Base-by-base conservation (phyloP, 2,329 filamentous ascomycete species). In the Alternaria atra region DNA sequence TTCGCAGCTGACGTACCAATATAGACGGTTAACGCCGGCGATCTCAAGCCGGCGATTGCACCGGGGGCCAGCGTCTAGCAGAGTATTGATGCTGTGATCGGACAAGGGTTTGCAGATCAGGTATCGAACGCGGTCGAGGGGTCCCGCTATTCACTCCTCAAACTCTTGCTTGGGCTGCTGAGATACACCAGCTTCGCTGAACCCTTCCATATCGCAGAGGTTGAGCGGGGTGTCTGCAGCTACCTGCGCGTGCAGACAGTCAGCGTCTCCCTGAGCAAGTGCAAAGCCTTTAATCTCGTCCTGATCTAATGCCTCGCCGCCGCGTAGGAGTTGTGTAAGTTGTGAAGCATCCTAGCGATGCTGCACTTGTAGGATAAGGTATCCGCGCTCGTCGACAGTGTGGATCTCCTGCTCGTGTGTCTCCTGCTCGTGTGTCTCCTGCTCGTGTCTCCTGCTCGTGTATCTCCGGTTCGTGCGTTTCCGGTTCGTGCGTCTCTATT, bases 1-100 rank as follows among this genome's bases (percentile, higher is more conserved):
- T 13, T 51, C 32, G 4, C 15, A 25, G 39, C 62, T 67, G 4
- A 65, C 50, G 34, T 67, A 67, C 51, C 40, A 60, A 46, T 61
- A 67, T 0, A 29, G 20, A 20, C 23, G 10, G 23, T 67, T 60
- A 52, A 65, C 43, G 4, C 64, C 53, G 6, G 59, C 23, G 12
- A 64, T 52, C 12, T 55, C 25, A 47, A 53, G 48, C 53, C 17
- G 13, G 30, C 27, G 13, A 43, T 58, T 57, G 2, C 46, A 47
- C 39, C 48, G 25, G 9, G 29, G 32, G 6, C 58, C 43, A 50
- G 50, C 48, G n/a, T 61, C 35, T 35, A 61, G 58, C 30, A 61
- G 47, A 43, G 8, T n/a, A 43, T 61, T 61, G n/a, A 61, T 23
- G 7, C 13, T 20, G 15, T 61, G 30, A 32, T 61, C 23, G 29